Percentiles rank a stretch among this genome's conserved stretches.
Evolutionary conservation across 805 yeast species (phyloP).

Genomic region (Kodamaea hsintzibuensis): DNA sequence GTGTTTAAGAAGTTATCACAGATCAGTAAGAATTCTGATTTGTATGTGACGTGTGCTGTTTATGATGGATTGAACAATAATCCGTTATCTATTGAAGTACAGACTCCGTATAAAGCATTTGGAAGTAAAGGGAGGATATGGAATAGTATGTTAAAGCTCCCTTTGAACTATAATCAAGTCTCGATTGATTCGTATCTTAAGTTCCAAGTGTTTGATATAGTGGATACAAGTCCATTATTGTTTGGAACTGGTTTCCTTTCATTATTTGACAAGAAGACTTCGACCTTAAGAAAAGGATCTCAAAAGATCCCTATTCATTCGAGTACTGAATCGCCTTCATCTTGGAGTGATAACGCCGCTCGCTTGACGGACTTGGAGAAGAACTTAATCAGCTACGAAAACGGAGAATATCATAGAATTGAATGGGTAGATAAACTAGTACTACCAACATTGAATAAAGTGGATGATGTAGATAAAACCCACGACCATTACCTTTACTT

Average conservation of each 20-base stretch:
- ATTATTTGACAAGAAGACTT: constrained; percentile 54
- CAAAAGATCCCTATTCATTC: constrained; percentile 46
- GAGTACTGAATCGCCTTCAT: neutral
- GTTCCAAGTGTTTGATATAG: constrained; percentile 68
- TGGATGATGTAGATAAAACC: constrained; percentile 5
- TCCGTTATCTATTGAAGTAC: constrained; percentile 30
- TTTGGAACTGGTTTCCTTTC: constrained; percentile 64
- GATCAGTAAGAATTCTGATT: constrained; percentile 35
- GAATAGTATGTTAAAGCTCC: constrained; percentile 73
- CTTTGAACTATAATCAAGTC: constrained; percentile 71
- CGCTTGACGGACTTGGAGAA: constrained; percentile 43
- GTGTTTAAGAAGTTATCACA: constrained; percentile 35
- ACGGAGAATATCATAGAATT: constrained; percentile 59
- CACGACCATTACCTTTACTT: constrained; percentile 31
- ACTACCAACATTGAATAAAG: constrained; percentile 36
- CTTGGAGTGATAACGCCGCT: neutral
- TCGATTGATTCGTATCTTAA: constrained; percentile 60
- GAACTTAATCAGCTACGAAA: constrained; percentile 60
- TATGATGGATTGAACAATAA: constrained; percentile 33
- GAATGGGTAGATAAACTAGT: constrained; percentile 78
- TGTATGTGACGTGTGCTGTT: constrained; percentile 31
- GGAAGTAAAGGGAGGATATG: constrained; percentile 48
- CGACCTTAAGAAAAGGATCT: constrained; percentile 68
- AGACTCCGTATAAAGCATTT: constrained; percentile 37
- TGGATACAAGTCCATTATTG: constrained; percentile 48